Conservation (phyloP, 164 flowering plant genomes). For the Magnolia sinica region DNA sequence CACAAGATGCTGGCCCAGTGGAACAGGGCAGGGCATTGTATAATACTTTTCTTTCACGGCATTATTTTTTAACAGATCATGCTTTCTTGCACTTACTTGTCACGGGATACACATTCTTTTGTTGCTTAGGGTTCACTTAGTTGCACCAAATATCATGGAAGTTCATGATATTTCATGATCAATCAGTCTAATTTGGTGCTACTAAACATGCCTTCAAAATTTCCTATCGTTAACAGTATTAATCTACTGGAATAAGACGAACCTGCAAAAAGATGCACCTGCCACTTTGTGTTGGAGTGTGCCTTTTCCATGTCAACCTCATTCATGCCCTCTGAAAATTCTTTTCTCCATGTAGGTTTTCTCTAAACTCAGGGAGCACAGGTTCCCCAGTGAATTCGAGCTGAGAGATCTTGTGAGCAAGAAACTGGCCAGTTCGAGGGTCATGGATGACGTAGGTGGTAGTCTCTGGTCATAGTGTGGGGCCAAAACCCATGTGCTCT, state of each 20-base stretch:
- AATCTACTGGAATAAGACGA: background rate
- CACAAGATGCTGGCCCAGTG: background rate
- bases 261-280: background rate
- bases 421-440: conserved; percentile 33
- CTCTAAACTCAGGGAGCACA: conserved; percentile 66
- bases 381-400: conserved; percentile 83
- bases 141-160: background rate
- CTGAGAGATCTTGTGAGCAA: conserved; percentile 55
- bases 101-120: background rate
- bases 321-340: background rate
- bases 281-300: background rate
- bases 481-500: background rate
- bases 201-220: background rate
- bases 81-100: background rate
- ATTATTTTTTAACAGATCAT: too few relatives aligned
- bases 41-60: background rate
- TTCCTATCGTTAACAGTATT: background rate
- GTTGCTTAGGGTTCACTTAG: background rate
- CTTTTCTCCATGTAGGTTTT: conserved; percentile 45
- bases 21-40: background rate
- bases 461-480: conserved; percentile 31
- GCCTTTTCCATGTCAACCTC: background rate
- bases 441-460: conserved; percentile 34
- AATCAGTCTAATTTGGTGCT: background rate
- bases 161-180: too few relatives aligned